A percentile compares a stretch with the other conserved stretches of the same genome.
These are phyloP conservation scores for Pseudonitzschia pungens DNA, from an alignment of 108 stramenopile species.

Conservation along the genomic window DNA sequence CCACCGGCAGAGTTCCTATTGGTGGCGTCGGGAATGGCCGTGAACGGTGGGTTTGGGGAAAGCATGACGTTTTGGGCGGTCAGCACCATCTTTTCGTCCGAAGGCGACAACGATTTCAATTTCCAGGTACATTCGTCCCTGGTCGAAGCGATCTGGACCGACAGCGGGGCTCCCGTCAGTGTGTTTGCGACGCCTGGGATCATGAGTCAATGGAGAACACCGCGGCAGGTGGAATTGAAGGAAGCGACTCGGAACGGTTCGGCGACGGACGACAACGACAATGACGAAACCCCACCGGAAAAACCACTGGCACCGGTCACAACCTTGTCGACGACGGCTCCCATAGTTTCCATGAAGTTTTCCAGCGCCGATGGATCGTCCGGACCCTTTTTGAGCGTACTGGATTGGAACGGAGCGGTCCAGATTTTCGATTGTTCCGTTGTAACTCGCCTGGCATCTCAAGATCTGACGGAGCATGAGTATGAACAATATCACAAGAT, in stretches of 20 bases:
- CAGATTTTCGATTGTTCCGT: slow-evolving; percentile 60
- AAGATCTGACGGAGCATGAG: slow-evolving; percentile 27
- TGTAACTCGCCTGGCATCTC: slow-evolving; percentile 40
- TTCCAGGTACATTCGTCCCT: slow-evolving; percentile 38
- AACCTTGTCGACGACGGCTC: slow-evolving; percentile 39
- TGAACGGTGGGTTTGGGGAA: slow-evolving; percentile 20
- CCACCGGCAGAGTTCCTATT: slow-evolving; percentile 63
- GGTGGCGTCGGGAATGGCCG: slow-evolving; percentile 52
- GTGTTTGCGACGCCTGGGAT: slow-evolving; percentile 48
- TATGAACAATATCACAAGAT: slow-evolving; percentile 10
- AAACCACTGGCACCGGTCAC: slow-evolving; percentile 13
- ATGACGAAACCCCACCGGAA: background rate
- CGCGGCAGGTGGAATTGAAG: slow-evolving; percentile 37
- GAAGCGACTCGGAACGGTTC: background rate
- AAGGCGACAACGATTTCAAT: background rate
- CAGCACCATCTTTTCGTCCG: slow-evolving; percentile 30
- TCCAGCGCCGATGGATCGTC: background rate
- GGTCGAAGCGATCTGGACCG: slow-evolving; percentile 33
- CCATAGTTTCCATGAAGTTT: slow-evolving; percentile 41
- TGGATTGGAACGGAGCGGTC: slow-evolving; percentile 81
- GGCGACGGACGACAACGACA: background rate
- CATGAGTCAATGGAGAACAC: slow-evolving; percentile 41
- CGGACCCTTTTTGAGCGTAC: slow-evolving; percentile 41
- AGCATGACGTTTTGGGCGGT: slow-evolving; percentile 50
- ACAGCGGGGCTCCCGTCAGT: slow-evolving; percentile 50